Conservation (phyloP, 352 stramenopile genomes). For the Phytopythium kandeliae region DNA sequence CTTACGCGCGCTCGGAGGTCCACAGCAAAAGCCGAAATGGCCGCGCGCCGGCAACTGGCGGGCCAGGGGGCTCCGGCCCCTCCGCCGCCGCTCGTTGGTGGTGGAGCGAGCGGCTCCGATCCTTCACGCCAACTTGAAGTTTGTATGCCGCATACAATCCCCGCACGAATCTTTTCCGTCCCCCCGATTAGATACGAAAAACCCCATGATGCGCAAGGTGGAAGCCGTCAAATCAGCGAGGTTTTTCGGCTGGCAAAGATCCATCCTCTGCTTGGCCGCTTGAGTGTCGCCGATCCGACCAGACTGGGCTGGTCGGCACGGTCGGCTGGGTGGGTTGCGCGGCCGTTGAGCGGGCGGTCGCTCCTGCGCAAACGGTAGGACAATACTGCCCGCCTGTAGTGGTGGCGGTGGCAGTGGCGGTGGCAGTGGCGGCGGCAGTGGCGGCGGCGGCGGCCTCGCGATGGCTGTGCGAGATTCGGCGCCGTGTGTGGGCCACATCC, state of each 20-base stretch:
- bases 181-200: constrained; percentile 10
- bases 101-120: background rate
- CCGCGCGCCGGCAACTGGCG: background rate
- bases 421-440: too few relatives aligned
- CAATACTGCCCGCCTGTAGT: too few relatives aligned
- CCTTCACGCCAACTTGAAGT: background rate
- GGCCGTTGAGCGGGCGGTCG: too few relatives aligned
- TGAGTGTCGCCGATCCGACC: too few relatives aligned
- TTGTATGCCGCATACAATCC: constrained; percentile 34
- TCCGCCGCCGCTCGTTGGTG: background rate
- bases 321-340: too few relatives aligned
- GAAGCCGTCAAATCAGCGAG: constrained; percentile 1
- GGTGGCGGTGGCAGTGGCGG: too few relatives aligned
- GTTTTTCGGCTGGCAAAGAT: constrained; percentile 7
- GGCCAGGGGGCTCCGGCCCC: too few relatives aligned
- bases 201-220: constrained; percentile 3
- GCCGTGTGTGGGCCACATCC: background rate
- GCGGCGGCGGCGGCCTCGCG: too few relatives aligned
- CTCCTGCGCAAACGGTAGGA: too few relatives aligned
- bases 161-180: constrained; percentile 24
- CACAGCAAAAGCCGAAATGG: constrained; percentile 63
- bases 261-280: too few relatives aligned
- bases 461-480: too few relatives aligned
- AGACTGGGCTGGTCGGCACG: too few relatives aligned
- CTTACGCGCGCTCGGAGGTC: constrained; percentile 11